phyloP scores from a whole-genome alignment of 352 stramenopile species.

The Phytophthora pistaciae region DNA sequence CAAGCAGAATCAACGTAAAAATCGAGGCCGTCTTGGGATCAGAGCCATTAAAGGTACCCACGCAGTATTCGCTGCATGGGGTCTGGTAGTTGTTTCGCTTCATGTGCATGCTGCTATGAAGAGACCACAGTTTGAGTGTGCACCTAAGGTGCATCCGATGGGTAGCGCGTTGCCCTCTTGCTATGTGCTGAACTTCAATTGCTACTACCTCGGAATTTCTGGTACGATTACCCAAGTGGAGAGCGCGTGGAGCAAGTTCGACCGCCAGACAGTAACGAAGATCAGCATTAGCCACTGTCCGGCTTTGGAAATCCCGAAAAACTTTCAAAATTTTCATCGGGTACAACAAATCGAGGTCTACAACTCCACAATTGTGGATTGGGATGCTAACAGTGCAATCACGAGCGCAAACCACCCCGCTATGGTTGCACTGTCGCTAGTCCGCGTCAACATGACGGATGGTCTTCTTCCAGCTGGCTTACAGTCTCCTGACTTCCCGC shows the following conservation, averaged over 20 bases:
- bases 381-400: conserved; percentile 26
- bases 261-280: conserved; percentile 20
- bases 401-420: conserved; percentile 27
- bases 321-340: conserved; percentile 32
- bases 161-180: conserved; percentile 29
- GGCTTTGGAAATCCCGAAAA: conserved; percentile 33
- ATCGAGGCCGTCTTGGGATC: too few relatives aligned
- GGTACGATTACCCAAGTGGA: conserved; percentile 6
- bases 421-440: conserved; percentile 35
- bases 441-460: conserved; percentile 34
- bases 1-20: too few relatives aligned
- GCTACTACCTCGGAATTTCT: conserved; percentile 12
- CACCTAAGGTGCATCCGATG: conserved; percentile 27
- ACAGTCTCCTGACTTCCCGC: conserved; percentile 36
- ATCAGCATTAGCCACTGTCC: conserved; percentile 37
- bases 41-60: too few relatives aligned
- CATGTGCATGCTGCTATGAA: conserved; percentile 29
- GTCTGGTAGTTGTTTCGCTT: conserved; percentile 10
- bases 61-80: too few relatives aligned
- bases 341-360: conserved; percentile 43
- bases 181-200: conserved; percentile 37
- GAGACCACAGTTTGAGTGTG: conserved; percentile 18
- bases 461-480: conserved; percentile 41
- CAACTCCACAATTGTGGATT: conserved; percentile 40
- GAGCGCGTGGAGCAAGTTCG: conserved; percentile 17